These are phyloP conservation scores for Diaporthe citri DNA, from an alignment of 2,329 filamentous ascomycete genomes.

Conservation along the genomic window DNA sequence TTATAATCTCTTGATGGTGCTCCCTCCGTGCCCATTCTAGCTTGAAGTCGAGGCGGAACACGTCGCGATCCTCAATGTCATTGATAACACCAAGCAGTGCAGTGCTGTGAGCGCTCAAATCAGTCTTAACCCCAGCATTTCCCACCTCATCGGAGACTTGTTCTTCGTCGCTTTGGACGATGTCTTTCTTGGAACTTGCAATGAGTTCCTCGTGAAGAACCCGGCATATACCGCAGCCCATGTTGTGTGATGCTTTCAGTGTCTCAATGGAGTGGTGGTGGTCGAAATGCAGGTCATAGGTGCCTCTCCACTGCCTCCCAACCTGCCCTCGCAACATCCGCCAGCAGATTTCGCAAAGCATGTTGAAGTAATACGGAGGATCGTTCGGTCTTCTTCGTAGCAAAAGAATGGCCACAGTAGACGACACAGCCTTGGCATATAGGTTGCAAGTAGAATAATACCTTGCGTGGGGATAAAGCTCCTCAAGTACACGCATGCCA, in stretches of 20 bases:
- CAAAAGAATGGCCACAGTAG: background rate
- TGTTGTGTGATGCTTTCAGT: background rate
- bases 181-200: no score
- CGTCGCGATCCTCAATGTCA: background rate
- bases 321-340: slow-evolving; percentile 16
- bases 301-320: slow-evolving; percentile 12
- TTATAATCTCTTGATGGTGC: background rate
- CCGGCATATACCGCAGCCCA: slow-evolving; percentile 10
- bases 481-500: background rate
- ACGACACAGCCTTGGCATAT: background rate
- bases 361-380: background rate
- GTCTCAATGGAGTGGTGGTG: background rate
- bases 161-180: background rate
- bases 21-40: background rate
- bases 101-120: background rate
- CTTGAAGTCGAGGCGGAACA: background rate
- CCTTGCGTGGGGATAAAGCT: no score
- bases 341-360: slow-evolving; percentile 23
- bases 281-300: background rate
- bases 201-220: background rate
- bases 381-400: background rate
- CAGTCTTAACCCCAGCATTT: background rate
- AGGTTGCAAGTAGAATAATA: background rate
- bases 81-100: background rate
- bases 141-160: background rate